Evolutionary conservation across 2,329 filamentous ascomycete genomes (phyloP).

Genomic region (Leptographium wingfieldii): DNA sequence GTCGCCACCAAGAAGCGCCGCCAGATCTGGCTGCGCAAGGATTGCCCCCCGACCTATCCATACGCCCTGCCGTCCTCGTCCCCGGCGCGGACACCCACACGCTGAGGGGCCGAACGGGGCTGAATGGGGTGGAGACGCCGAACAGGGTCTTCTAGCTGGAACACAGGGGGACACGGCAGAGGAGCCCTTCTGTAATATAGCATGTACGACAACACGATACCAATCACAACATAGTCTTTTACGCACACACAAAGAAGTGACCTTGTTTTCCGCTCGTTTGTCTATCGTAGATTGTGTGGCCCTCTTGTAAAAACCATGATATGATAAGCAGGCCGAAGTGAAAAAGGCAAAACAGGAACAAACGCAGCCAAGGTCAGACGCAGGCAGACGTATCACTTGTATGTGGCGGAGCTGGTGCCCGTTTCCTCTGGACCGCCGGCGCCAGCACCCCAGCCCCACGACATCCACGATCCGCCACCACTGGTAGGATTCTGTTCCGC

Average conservation of each 20-base stretch:
- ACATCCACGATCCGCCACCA: constrained; percentile 31
- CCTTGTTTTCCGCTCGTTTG: too few relatives aligned
- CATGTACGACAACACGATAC: background rate
- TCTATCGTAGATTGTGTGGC: too few relatives aligned
- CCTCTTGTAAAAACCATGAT: too few relatives aligned
- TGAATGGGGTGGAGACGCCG: background rate
- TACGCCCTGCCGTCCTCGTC: constrained; percentile 23
- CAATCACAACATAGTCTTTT: background rate
- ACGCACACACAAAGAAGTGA: too few relatives aligned
- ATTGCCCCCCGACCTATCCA: constrained; percentile 56
- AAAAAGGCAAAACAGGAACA: too few relatives aligned
- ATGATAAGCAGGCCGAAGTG: too few relatives aligned
- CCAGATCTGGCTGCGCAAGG: constrained; percentile 78
- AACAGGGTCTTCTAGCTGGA: background rate
- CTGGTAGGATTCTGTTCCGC: background rate
- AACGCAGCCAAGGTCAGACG: too few relatives aligned
- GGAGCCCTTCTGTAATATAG: too few relatives aligned
- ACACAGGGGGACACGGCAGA: too few relatives aligned
- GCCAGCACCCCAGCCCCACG: constrained; percentile 32
- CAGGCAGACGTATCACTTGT: constrained; percentile 14
- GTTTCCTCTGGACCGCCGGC: constrained; percentile 15
- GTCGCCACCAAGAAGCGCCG: constrained; percentile 73
- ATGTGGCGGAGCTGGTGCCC: constrained; percentile 26
- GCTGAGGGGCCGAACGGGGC: background rate
- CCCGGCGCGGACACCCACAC: background rate